Conservation (phyloP, 2,329 filamentous ascomycete species). For the Penicillium sp. region DNA sequence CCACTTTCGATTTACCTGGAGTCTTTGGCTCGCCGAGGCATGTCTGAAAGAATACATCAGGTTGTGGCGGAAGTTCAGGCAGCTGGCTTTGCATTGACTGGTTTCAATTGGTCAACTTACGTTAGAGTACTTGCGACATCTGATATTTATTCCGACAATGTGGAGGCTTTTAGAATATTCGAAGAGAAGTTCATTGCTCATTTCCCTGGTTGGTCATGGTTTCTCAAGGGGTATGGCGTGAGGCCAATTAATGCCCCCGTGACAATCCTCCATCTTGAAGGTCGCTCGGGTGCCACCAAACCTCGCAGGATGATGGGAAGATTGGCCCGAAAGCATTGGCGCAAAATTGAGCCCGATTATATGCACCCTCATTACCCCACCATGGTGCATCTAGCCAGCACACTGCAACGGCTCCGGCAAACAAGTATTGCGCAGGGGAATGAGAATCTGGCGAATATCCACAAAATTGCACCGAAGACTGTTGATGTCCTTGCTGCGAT, state of each 20-base stretch:
- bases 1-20: slow-evolving; percentile 47
- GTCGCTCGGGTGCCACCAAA: slow-evolving; percentile 12
- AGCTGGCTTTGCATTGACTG: slow-evolving; percentile 65
- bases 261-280: slow-evolving; percentile 29
- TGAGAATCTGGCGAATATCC: slow-evolving; percentile 23
- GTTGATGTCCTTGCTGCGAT: slow-evolving; percentile 31
- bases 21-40: slow-evolving; percentile 46
- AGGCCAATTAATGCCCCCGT: slow-evolving; percentile 24
- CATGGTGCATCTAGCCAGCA: slow-evolving; percentile 38
- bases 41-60: slow-evolving; percentile 44
- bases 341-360: slow-evolving; percentile 32
- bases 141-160: slow-evolving; percentile 47
- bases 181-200: slow-evolving; percentile 68
- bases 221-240: slow-evolving; percentile 28
- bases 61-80: slow-evolving; percentile 50
- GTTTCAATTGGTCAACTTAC: slow-evolving; percentile 70
- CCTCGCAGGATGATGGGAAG: slow-evolving; percentile 26
- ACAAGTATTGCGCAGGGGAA: slow-evolving; percentile 30
- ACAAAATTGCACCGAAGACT: slow-evolving; percentile 30
- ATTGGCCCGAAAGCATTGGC: slow-evolving; percentile 28
- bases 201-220: slow-evolving; percentile 63
- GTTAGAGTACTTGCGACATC: slow-evolving; percentile 59
- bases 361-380: slow-evolving; percentile 40
- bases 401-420: slow-evolving; percentile 31
- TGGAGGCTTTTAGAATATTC: slow-evolving; percentile 60